Conservation (phyloP, 1,139 yeast genomes). For the Candida buenavistaensis region DNA sequence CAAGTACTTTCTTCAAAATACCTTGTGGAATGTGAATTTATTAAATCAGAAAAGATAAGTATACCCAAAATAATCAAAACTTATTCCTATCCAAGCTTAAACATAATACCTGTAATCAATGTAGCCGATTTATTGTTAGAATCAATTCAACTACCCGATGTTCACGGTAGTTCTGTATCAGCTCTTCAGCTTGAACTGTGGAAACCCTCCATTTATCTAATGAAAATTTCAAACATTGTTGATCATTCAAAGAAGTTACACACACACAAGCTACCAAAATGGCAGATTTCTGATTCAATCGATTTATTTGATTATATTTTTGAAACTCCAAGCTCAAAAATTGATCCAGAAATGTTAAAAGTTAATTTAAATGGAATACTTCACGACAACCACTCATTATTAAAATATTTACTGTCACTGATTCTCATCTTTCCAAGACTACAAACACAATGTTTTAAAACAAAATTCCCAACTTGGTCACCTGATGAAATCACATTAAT, state of each 20-base stretch:
- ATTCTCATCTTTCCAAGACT: neutral
- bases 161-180: no score
- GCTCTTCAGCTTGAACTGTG: no score
- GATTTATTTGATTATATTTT: conserved; percentile 2
- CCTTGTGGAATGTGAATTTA: neutral
- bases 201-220: neutral
- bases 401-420: conserved; percentile 1
- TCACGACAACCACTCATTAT: neutral
- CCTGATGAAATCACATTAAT: neutral
- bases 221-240: neutral
- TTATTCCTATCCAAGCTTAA: neutral
- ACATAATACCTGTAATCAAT: neutral
- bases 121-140: neutral
- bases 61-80: neutral
- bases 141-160: neutral
- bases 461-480: conserved; percentile 1
- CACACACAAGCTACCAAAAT: no score
- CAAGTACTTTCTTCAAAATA: conserved; percentile 1
- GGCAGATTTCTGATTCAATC: conserved; percentile 5
- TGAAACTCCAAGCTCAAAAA: neutral
- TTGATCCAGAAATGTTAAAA: neutral
- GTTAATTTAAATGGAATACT: neutral
- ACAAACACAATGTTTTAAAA: neutral
- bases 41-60: neutral
- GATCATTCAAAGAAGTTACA: neutral